phyloP scores from a whole-genome alignment of 768 basidiomycete genomes.

The Agaricus blazei region DNA sequence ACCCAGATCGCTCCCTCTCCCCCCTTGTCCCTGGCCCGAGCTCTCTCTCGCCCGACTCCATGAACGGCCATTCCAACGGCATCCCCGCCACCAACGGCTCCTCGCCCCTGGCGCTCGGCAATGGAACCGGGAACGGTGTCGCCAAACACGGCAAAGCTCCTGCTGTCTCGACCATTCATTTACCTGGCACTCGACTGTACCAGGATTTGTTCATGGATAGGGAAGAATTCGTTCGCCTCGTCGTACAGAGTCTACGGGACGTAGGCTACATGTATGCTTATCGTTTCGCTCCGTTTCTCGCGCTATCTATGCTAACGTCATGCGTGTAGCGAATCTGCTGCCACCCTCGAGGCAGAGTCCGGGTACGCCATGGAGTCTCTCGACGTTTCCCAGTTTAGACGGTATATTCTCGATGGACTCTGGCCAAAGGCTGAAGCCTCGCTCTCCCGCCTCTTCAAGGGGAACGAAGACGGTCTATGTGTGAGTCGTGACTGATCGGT shows the following conservation, averaged over 20 bases:
- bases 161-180: constrained; percentile 53
- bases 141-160: constrained; percentile 39
- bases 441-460: constrained; percentile 63
- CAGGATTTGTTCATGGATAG: constrained; percentile 76
- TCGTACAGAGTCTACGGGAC: constrained; percentile 86
- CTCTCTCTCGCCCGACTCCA: constrained; percentile 20
- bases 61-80: constrained; percentile 29
- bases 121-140: constrained; percentile 55
- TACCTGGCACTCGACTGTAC: constrained; percentile 72
- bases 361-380: constrained; percentile 81
- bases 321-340: constrained; percentile 72
- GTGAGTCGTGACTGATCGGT: constrained; percentile 35
- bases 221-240: constrained; percentile 86
- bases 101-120: constrained; percentile 11
- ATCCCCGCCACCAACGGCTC: constrained; percentile 33
- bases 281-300: constrained; percentile 11
- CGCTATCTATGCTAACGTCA: constrained; percentile 5
- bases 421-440: constrained; percentile 78
- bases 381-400: constrained; percentile 75
- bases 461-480: constrained; percentile 63
- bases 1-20: constrained; percentile 44
- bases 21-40: constrained; percentile 52
- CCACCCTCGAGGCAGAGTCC: constrained; percentile 87
- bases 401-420: constrained; percentile 70
- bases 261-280: constrained; percentile 62